Base-by-base conservation (phyloP, 1,284 basidiomycete species). In the Cutaneotrichosporon sp. region DNA sequence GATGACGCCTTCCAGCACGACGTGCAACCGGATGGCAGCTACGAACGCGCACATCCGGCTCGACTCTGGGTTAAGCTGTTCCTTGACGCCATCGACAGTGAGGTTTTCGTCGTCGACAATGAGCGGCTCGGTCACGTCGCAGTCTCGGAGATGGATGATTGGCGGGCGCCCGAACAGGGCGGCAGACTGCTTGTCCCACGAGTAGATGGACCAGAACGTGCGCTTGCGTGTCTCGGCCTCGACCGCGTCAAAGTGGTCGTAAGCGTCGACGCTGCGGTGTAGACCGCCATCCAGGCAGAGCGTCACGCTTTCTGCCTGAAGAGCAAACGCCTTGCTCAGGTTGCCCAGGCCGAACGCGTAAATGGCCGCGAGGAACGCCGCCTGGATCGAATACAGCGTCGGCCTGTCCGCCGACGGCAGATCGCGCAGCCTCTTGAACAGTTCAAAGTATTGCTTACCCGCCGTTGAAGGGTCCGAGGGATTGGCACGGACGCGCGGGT, bases 151-250 rank as follows among this genome's bases (percentile, higher is more conserved):
- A 43, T 89, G 81, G 59, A 93, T 80, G 78, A 91, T 82, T 2
- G 89, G 83, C 18, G 90, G 90, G 20, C 89, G 79, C 15, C 90
- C 90, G 69, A 92, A 91, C 62, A 90, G 85, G 30, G 88, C 87
- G 35, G 72, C 72, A 8, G 71, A 73, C 66, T 90, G 89, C 74
- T 92, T 92, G 73, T 92, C 90, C 90, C 90, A 92, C 40, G 89
- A 80, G 73, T 92, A 93, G 21, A 92, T 88, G 56, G 87, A 88
- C 89, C 64, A 93, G 73, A 92, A 93, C 0, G 90, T 92, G 59
- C 90, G 83, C 58, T 90, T 90, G 52, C 90, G 81, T 17, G 90
- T 83, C 70, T 92, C 88, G 61, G 87, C 85, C 70, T 92, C 89
- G 58, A 92, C 84, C 4, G 85, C 81, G 71, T 88, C 84, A 70